Percentiles rank a stretch among this genome's conserved stretches.
phyloP scores from a whole-genome alignment of 1,139 yeast genomes.

The Candida mesenterica region DNA sequence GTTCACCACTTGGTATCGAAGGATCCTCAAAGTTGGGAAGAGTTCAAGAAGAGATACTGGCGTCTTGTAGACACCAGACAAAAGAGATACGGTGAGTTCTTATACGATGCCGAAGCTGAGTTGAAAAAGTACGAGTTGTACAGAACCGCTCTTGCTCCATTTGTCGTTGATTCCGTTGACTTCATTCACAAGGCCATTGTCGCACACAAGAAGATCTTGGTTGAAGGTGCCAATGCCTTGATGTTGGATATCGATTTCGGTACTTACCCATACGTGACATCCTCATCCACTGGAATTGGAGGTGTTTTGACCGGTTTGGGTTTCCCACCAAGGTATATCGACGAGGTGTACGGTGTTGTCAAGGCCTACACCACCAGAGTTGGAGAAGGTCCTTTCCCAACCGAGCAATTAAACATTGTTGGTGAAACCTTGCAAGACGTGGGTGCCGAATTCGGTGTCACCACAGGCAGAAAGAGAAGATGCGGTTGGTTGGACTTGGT shows the following conservation, averaged over 20 bases:
- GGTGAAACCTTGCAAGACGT: constrained; percentile 88
- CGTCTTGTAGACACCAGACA: constrained; percentile 77
- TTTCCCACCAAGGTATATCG: constrained; percentile 80
- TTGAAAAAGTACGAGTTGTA: constrained; percentile 71
- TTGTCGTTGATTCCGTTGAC: constrained; percentile 88
- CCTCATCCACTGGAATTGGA: constrained; percentile 94
- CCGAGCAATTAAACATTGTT: constrained; percentile 85
- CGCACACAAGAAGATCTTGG: constrained; percentile 77
- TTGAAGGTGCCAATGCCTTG: constrained; percentile 98
- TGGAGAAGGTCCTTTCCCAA: constrained; percentile 99
- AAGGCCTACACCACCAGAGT: constrained; percentile 98
- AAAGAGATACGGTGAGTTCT: constrained; percentile 91
- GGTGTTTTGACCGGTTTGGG: constrained; percentile 98
- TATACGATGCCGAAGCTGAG: constrained; percentile 80
- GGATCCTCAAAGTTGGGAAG: constrained; percentile 91
- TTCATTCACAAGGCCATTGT: constrained; percentile 85
- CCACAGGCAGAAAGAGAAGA: constrained; percentile 98
- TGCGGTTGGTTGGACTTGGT: constrained; percentile 99
- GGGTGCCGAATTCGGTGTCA: constrained; percentile 97
- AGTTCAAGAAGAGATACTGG: constrained; percentile 75
- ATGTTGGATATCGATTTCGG: constrained; percentile 98
- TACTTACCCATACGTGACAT: constrained; percentile 96
- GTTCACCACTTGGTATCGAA: constrained; percentile 93
- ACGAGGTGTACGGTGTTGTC: constrained; percentile 88
- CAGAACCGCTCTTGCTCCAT: constrained; percentile 76